Conservation (phyloP, 257 asterid species). For the Primulina tabacum region DNA sequence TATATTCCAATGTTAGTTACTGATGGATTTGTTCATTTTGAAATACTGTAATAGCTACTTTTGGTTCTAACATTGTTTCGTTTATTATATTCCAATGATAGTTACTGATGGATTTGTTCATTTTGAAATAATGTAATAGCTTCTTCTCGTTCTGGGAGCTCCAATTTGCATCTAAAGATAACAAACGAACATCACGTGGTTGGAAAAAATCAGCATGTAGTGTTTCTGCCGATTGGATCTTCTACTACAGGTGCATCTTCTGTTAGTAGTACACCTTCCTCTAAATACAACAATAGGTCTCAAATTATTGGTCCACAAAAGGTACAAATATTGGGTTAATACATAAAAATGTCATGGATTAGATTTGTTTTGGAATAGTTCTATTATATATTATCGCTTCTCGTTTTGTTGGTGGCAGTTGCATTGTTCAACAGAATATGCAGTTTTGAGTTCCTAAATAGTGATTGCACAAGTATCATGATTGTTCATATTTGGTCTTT, state of each 20-base stretch:
- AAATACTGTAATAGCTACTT: slow-evolving; percentile 34
- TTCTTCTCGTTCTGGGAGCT: slow-evolving; percentile 41
- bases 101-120: slow-evolving; percentile 22
- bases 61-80: slow-evolving; percentile 31
- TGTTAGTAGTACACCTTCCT: slow-evolving; percentile 66
- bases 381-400: slow-evolving; percentile 8
- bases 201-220: slow-evolving; percentile 56
- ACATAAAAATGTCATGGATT: slow-evolving; percentile 14
- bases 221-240: slow-evolving; percentile 42
- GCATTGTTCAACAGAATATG: slow-evolving; percentile 1
- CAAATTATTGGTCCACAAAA: slow-evolving; percentile 61
- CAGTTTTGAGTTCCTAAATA: slow-evolving; percentile 11
- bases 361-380: slow-evolving; percentile 11
- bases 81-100: slow-evolving; percentile 13
- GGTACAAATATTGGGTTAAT: slow-evolving; percentile 38
- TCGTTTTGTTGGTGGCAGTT: slow-evolving; percentile 13
- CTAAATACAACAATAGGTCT: slow-evolving; percentile 61
- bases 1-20: slow-evolving; percentile 13
- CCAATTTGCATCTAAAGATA: slow-evolving; percentile 41
- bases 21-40: slow-evolving; percentile 26
- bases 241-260: slow-evolving; percentile 46
- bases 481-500: slow-evolving; percentile 1
- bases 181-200: slow-evolving; percentile 39
- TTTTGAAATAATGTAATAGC: slow-evolving; percentile 34
- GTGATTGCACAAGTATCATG: not conserved